phyloP scores from a whole-genome alignment of 768 basidiomycete genomes.

The Boletus bicolor region DNA sequence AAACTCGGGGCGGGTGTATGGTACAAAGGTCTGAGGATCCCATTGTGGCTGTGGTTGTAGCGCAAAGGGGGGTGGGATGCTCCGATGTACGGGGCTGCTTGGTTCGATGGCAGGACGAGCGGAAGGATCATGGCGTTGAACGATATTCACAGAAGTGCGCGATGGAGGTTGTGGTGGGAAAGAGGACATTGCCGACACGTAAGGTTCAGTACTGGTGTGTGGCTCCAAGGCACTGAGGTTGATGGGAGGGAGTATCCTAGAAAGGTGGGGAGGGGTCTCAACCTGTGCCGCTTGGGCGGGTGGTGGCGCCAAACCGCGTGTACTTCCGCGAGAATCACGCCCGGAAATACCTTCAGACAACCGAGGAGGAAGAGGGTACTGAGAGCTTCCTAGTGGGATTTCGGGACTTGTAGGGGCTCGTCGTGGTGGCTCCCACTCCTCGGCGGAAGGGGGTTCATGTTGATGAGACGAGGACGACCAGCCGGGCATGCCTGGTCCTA shows the following conservation, averaged over 20 bases:
- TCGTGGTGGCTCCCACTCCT: constrained; percentile 17
- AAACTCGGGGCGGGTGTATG: constrained; percentile 38
- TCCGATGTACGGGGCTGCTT: constrained; percentile 6
- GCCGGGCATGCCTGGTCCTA: constrained; percentile 57
- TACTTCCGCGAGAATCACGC: constrained; percentile 10
- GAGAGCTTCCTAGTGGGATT: constrained; percentile 1
- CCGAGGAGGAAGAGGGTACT: constrained; percentile 1
- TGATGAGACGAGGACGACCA: constrained; percentile 16
- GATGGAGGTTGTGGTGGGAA: constrained; percentile 36
- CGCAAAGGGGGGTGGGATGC: constrained; percentile 55
- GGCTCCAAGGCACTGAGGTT: constrained; percentile 15
- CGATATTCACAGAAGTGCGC: constrained; percentile 13
- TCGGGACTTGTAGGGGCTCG: constrained; percentile 11
- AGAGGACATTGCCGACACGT: constrained; percentile 20
- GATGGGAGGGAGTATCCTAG: constrained; percentile 31
- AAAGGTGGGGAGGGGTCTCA: constrained; percentile 25
- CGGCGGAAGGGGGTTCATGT: constrained; percentile 17
- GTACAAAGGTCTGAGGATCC: constrained; percentile 44
- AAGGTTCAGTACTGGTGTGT: constrained; percentile 14
- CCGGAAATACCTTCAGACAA: constrained; percentile 7
- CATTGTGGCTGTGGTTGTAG: constrained; percentile 68
- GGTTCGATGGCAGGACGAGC: constrained; percentile 17
- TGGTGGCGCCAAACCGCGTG: constrained; percentile 12
- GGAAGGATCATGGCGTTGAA: constrained; percentile 21
- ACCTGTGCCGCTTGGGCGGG: constrained; percentile 7